Conservation (phyloP, 345 rosid species). For the Heritiera fomes region DNA sequence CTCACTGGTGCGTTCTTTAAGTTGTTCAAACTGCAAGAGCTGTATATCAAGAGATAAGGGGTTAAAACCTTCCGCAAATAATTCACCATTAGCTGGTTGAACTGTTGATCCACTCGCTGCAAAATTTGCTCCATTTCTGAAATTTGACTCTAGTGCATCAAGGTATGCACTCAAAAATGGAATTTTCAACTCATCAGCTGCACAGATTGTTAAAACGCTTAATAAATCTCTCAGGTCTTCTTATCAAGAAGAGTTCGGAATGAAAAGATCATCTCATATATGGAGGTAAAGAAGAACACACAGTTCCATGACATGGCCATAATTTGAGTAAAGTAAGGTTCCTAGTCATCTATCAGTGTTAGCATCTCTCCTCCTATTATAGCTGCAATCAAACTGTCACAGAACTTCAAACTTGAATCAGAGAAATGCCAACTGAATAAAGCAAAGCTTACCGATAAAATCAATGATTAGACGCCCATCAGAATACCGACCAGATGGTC, state of each 20-base stretch:
- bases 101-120: constrained; percentile 30
- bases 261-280: not conserved
- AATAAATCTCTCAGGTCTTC: not conserved
- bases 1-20: constrained; percentile 27
- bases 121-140: constrained; percentile 35
- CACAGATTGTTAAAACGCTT: not conserved
- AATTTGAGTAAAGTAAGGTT: not conserved
- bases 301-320: too few relatives aligned
- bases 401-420: not conserved
- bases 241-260: not conserved
- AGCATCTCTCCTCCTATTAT: not conserved
- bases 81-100: constrained; percentile 5
- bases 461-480: constrained; percentile 21
- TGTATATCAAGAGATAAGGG: constrained; percentile 32
- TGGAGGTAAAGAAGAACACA: too few relatives aligned
- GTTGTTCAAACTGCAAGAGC: constrained; percentile 29
- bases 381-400: not conserved
- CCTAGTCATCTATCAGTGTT: not conserved
- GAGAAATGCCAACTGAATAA: not conserved
- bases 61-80: constrained; percentile 22
- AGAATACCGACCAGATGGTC: constrained; percentile 25
- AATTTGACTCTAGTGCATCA: constrained; percentile 31
- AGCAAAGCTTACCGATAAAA: constrained; percentile 25
- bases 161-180: constrained; percentile 32
- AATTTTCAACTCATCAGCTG: constrained; percentile 33